Base-by-base conservation (phyloP, 257 asterid species). In the Gentiana dahurica region DNA sequence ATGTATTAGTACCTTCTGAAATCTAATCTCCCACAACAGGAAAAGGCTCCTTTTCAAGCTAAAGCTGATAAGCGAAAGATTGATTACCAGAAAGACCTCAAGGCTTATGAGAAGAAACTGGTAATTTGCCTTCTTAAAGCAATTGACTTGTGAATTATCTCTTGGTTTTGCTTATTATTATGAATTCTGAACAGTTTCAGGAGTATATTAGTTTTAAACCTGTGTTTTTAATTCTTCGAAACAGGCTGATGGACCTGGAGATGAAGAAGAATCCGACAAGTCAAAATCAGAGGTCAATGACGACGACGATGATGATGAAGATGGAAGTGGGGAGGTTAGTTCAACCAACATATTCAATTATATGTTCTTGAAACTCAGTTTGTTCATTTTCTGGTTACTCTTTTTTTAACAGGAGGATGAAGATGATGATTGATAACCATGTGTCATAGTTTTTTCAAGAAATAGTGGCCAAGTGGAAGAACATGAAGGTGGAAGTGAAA, bases 51-150 rank as follows among this genome's bases (percentile, higher is more conserved):
- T 0, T 85, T 34, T 65, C 52, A 73, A 37, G 80, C 93, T 1
- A 82, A 82, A 68, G 89, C 96, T 1, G 93, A 87, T 55, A 87
- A 85, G 54, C 74, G 96, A 64, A 87, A 87, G 75, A 75, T 12
- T 0, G 93, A 87, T 2, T 87, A 87, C 38, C 93, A 85, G 44
- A 82, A 80, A 71, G 76, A 11, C 39, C 69, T 87, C 12, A 72
- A 66, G 38, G 96, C 92, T 5, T 87, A 87, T 85, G 82, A 87
- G 61, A 85, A 75, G 35, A 79, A 46, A 71, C 2, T 71, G 36
- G 96, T 87, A 71, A 53, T 6, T 12, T 6, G 2, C 13, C 24
- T 4, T 1, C 8, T 32, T 4, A 41, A 5, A 5, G 6, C 46
- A 41, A 41, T 41, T 41, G 0, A 41, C 9, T 24, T 24, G 24